Evolutionary conservation across 306 rosid genomes (phyloP).

Genomic region (Adenanthera pavonina): DNA sequence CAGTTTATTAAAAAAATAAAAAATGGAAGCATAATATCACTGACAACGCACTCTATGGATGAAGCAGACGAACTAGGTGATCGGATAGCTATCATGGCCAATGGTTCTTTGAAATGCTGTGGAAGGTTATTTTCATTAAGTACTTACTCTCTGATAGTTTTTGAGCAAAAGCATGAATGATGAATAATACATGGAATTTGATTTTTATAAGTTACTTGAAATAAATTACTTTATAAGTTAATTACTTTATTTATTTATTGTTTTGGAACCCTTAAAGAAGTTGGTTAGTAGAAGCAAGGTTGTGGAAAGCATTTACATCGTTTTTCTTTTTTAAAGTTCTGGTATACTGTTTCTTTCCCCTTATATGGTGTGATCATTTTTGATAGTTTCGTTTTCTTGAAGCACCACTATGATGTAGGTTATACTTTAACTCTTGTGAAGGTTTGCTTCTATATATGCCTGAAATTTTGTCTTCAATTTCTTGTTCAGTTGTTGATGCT

Average conservation of each 20-base stretch:
- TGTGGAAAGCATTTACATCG: background rate
- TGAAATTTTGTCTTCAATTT: conserved; percentile 33
- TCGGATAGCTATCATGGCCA: conserved; percentile 98
- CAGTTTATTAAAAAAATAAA: conserved; percentile 88
- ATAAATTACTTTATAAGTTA: background rate
- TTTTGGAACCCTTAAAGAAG: background rate
- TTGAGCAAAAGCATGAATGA: conserved; percentile 19
- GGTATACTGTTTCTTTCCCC: conserved; percentile 15
- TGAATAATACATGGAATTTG: conserved; percentile 14
- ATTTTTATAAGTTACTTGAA: background rate
- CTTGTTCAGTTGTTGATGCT: conserved; percentile 29
- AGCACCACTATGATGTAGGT: conserved; percentile 96
- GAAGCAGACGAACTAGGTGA: conserved; percentile 99
- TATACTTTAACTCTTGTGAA: conserved; percentile 92
- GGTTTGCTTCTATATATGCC: conserved; percentile 60
- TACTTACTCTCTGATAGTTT: conserved; percentile 2
- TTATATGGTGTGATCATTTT: conserved; percentile 39
- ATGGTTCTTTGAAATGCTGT: conserved; percentile 93
- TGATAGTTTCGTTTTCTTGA: conserved; percentile 89
- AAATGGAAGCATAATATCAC: conserved; percentile 90
- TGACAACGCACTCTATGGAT: conserved; percentile 99
- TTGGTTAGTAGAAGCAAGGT: conserved; percentile 17
- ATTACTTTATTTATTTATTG: background rate
- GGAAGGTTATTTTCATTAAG: conserved; percentile 69
- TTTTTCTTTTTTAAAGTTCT: conserved; percentile 12